These are phyloP conservation scores for Pleurotus pulmonarius DNA, from an alignment of 768 basidiomycete genomes.

Conservation along the genomic window DNA sequence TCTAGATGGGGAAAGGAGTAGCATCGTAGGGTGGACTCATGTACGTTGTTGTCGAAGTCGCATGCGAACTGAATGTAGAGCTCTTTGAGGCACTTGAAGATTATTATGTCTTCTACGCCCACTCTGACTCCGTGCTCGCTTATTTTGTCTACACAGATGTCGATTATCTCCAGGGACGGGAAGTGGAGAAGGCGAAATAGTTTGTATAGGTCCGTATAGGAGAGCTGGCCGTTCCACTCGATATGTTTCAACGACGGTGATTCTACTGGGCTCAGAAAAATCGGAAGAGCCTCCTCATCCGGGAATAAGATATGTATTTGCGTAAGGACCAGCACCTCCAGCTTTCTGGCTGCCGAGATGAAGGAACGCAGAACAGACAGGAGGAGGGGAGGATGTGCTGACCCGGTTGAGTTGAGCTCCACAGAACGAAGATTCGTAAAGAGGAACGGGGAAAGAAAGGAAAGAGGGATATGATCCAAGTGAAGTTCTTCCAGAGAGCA, in stretches of 20 bases:
- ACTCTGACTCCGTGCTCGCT: background rate
- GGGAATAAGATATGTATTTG: constrained; percentile 38
- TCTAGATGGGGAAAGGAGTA: background rate
- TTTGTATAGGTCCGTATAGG: constrained; percentile 31
- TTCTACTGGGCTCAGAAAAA: background rate
- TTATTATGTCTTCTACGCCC: background rate
- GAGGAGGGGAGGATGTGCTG: constrained; percentile 28
- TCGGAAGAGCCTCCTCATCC: constrained; percentile 12
- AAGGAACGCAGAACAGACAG: constrained; percentile 36
- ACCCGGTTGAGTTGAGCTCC: constrained; percentile 35
- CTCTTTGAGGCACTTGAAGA: background rate
- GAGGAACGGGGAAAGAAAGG: constrained; percentile 29
- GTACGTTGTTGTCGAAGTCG: background rate
- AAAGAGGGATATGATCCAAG: constrained; percentile 36
- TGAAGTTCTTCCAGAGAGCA: constrained; percentile 28
- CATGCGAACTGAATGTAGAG: background rate
- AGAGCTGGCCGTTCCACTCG: constrained; percentile 44
- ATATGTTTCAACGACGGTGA: constrained; percentile 30
- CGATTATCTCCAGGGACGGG: background rate
- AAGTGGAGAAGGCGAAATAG: background rate
- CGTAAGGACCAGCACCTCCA: constrained; percentile 38
- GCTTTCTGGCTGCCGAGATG: constrained; percentile 31
- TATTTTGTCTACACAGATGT: constrained; percentile 13
- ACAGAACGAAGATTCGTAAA: constrained; percentile 36
- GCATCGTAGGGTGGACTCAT: background rate